Evolutionary conservation across 2,329 filamentous ascomycete species (phyloP).

Genomic region (Microcyclospora pomicola): DNA sequence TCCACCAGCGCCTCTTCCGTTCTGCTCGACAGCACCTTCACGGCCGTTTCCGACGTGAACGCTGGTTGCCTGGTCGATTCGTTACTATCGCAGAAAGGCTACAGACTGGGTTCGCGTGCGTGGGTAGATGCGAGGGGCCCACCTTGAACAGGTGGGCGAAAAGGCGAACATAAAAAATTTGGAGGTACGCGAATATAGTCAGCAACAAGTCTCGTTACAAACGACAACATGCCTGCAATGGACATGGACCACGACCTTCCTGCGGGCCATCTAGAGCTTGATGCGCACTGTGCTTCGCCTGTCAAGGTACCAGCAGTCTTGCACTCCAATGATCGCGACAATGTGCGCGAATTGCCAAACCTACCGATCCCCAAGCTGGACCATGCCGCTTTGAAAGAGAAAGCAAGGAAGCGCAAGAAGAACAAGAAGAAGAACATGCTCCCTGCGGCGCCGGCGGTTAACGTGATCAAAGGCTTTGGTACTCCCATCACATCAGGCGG

Average conservation of each 20-base stretch:
- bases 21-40: slow-evolving; percentile 18
- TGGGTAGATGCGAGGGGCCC: slow-evolving; percentile 37
- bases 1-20: slow-evolving; percentile 26
- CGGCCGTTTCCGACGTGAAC: slow-evolving; percentile 21
- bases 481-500: slow-evolving; percentile 39
- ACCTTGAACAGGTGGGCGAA: slow-evolving; percentile 42
- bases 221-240: slow-evolving; percentile 21
- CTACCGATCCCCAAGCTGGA: slow-evolving; percentile 18
- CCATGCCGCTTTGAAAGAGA: slow-evolving; percentile 22
- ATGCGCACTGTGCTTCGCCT: slow-evolving; percentile 15
- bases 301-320: slow-evolving; percentile 20
- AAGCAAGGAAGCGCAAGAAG: slow-evolving; percentile 26
- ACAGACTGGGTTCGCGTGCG: slow-evolving; percentile 34
- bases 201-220: slow-evolving; percentile 1
- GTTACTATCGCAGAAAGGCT: slow-evolving; percentile 27
- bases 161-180: slow-evolving; percentile 9
- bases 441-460: slow-evolving; percentile 24
- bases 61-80: slow-evolving; percentile 21
- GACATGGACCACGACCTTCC: slow-evolving; percentile 17
- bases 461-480: slow-evolving; percentile 35
- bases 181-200: neutral
- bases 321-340: slow-evolving; percentile 12
- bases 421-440: slow-evolving; percentile 25
- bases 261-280: slow-evolving; percentile 11
- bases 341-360: slow-evolving; percentile 7